Percentiles rank a stretch among this genome's conserved stretches.
Evolutionary conservation across 768 basidiomycete genomes (phyloP).

Genomic region (Fomitopsis serialis): DNA sequence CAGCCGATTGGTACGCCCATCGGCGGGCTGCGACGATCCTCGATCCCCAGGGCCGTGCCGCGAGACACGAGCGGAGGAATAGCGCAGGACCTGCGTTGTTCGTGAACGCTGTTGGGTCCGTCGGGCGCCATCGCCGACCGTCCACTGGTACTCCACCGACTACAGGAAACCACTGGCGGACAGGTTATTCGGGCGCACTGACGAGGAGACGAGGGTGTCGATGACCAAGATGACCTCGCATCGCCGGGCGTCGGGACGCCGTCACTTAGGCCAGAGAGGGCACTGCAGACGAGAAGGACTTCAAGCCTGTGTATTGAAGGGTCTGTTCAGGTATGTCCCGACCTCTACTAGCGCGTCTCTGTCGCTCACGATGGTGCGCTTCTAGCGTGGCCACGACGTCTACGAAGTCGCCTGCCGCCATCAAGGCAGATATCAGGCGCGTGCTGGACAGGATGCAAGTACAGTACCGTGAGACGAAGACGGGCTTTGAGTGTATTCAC

Average conservation of each 20-base stretch:
- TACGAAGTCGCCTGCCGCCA: conserved; percentile 73
- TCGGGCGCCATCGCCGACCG: conserved; percentile 65
- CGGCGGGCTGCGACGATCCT: conserved; percentile 75
- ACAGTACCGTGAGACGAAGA: conserved; percentile 84
- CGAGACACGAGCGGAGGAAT: conserved; percentile 69
- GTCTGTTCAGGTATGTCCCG: conserved; percentile 75
- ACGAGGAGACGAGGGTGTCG: conserved; percentile 39
- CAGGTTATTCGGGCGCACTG: conserved; percentile 45
- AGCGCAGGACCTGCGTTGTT: conserved; percentile 66
- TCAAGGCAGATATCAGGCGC: conserved; percentile 79
- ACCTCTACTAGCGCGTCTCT: too few relatives aligned
- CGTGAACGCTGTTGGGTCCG: conserved; percentile 38
- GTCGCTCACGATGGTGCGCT: conserved; percentile 1
- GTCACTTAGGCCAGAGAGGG: conserved; percentile 29
- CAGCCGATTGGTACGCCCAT: conserved; percentile 57
- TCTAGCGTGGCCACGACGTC: conserved; percentile 90
- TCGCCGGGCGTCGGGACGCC: conserved; percentile 34
- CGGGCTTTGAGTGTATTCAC: conserved; percentile 96
- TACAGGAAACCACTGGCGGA: conserved; percentile 30
- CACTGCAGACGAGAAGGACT: conserved; percentile 64
- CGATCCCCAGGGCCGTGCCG: conserved; percentile 58
- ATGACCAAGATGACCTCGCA: conserved; percentile 37
- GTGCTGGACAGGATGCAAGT: conserved; percentile 95
- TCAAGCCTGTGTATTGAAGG: conserved; percentile 96
- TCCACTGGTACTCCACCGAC: conserved; percentile 50